Evolutionary conservation across 2,329 filamentous ascomycete genomes (phyloP), one percentile per base, ranked within the genome.

Genomic region (Podosphaera fusca): DNA sequence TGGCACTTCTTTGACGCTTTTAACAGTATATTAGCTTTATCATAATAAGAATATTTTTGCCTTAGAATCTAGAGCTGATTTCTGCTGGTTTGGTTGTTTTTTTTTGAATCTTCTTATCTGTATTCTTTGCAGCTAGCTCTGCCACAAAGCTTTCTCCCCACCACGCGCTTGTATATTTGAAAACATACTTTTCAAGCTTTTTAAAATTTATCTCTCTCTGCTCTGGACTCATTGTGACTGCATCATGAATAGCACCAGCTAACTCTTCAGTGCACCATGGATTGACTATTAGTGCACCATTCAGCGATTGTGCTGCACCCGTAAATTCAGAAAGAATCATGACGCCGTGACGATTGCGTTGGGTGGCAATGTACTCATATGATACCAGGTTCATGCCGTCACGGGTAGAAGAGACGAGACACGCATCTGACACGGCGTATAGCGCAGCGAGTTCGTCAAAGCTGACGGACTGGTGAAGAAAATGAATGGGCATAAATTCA

Each of bases 371-470:
- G 73, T 96, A 98, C 70, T 98, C 90, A 71, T 95, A 96, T 0
- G 88, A 94, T 36, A 96, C 92, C 35, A 98, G 76, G 70, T 98
- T 98, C 92, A 98, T 98, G 66, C 92, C 92, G 68, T 98, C 92
- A 55, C 92, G 84, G n/a, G 87, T 96, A 2, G 86, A 95, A 7
- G 85, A 94, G 42, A 94, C 90, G 12, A 96, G 78, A 68, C 89
- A 95, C 50, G 87, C 86, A 67, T 95, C 92, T 2, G 87, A 92
- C 30, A 94, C 84, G 14, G 87, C 86, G 68, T 96, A 96, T 7
- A 96, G 78, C 0, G 89, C 89, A 55, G 94, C 89, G 40, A 98
- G 80, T 71, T 96, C 92, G 63, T 95, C 88, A 64, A 96, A 95
- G 54, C 81, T 81, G 66, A 96, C 88, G 3, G 87, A 94, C 72